Evolutionary conservation across 306 rosid genomes (phyloP).

Genomic region (Dryas alaskensis): DNA sequence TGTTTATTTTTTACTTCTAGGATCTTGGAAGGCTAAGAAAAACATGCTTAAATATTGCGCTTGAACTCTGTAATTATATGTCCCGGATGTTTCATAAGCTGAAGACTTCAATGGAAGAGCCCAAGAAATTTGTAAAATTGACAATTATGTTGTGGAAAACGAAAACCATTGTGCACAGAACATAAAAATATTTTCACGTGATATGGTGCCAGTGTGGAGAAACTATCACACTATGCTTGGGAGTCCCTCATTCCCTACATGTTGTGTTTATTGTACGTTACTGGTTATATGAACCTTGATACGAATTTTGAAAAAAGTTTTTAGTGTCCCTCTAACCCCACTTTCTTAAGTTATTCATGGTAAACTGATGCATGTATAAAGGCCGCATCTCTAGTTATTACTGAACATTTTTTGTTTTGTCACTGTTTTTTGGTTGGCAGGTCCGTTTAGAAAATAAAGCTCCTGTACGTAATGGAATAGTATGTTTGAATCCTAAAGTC

Average conservation of each 20-base stretch:
- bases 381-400: not conserved
- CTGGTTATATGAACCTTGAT: not conserved
- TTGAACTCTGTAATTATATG: not conserved
- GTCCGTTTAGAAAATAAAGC: constrained; percentile 73
- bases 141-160: not conserved
- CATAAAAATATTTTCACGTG: not conserved
- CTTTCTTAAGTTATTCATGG: not conserved
- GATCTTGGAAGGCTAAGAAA: not conserved
- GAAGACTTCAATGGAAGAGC: not conserved
- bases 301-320: not conserved
- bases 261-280: not conserved
- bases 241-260: not conserved
- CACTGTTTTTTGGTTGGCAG: constrained; percentile 45
- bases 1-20: not conserved
- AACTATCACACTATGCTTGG: not conserved
- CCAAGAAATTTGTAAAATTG: not conserved
- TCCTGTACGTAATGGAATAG: constrained; percentile 51
- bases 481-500: constrained; percentile 66
- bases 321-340: not conserved
- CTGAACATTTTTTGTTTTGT: constrained; percentile 11
- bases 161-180: not conserved
- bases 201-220: not conserved
- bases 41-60: not conserved
- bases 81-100: not conserved
- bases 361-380: not conserved